These are phyloP conservation scores for Candida andamanensis DNA, from an alignment of 805 yeast genomes.

Conservation along the genomic window DNA sequence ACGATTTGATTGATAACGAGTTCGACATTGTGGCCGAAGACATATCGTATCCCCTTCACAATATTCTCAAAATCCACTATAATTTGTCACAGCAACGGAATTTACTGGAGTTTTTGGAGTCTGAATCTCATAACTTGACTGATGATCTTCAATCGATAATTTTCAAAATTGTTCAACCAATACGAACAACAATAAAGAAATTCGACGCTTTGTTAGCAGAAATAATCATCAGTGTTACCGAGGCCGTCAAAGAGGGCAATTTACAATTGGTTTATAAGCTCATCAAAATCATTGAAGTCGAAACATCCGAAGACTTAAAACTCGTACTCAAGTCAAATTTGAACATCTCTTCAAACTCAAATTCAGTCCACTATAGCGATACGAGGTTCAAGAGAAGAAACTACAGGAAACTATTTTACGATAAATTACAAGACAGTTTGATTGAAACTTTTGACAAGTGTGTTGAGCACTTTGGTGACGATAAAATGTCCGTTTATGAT, in stretches of 20 bases:
- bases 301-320: constrained; percentile 72
- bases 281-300: constrained; percentile 74
- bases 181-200: constrained; percentile 43
- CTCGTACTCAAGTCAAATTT: constrained; percentile 26
- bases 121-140: constrained; percentile 42
- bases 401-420: constrained; percentile 57
- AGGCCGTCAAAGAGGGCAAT: constrained; percentile 67
- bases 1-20: constrained; percentile 46
- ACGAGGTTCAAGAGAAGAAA: constrained; percentile 43
- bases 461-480: constrained; percentile 45
- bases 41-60: constrained; percentile 42
- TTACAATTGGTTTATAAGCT: constrained; percentile 61
- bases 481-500: constrained; percentile 56
- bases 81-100: constrained; percentile 67
- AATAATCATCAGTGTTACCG: constrained; percentile 66
- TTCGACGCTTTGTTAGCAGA: constrained; percentile 64
- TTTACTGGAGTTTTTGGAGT: constrained; percentile 67
- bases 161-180: constrained; percentile 47
- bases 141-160: constrained; percentile 69
- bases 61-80: constrained; percentile 64
- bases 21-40: constrained; percentile 28
- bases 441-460: constrained; percentile 65
- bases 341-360: constrained; percentile 15
- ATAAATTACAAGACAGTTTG: constrained; percentile 55
- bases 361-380: constrained; percentile 22